A percentile compares a stretch with the other conserved stretches of the same genome.
Evolutionary conservation across 352 stramenopile genomes (phyloP).

Genomic region (Ophiocytium majus): DNA sequence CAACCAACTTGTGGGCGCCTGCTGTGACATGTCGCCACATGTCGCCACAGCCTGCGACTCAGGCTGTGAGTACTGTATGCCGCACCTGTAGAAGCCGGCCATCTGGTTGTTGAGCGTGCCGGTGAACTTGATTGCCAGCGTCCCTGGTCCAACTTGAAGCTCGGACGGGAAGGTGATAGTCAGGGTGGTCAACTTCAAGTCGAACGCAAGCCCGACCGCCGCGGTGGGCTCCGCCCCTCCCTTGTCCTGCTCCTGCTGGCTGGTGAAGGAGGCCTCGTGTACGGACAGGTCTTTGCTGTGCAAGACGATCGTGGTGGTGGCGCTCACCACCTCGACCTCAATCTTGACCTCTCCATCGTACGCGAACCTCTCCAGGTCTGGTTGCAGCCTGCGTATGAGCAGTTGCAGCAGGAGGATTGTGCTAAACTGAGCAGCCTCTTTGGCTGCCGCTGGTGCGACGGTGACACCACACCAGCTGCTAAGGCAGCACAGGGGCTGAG

Average conservation of each 20-base stretch:
- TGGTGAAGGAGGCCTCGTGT: constrained; percentile 44
- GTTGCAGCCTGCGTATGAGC: constrained; percentile 49
- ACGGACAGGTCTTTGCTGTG: constrained; percentile 85
- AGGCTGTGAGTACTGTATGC: too few relatives aligned
- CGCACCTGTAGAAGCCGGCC: constrained; percentile 92
- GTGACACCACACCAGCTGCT: too few relatives aligned
- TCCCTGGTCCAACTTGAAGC: constrained; percentile 60
- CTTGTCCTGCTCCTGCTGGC: not conserved
- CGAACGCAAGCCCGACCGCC: constrained; percentile 56
- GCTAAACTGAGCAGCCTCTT: too few relatives aligned
- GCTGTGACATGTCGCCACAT: too few relatives aligned
- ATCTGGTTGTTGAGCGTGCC: constrained; percentile 74
- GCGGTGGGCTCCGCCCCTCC: not conserved
- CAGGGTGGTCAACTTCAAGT: constrained; percentile 66
- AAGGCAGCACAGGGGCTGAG: too few relatives aligned
- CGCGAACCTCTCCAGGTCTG: constrained; percentile 57
- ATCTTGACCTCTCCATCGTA: constrained; percentile 52
- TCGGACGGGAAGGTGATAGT: constrained; percentile 64
- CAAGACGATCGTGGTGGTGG: constrained; percentile 75
- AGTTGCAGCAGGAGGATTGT: too few relatives aligned
- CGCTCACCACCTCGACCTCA: constrained; percentile 50
- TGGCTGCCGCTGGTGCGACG: too few relatives aligned
- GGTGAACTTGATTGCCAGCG: constrained; percentile 67
- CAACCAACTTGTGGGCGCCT: too few relatives aligned
- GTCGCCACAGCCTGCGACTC: too few relatives aligned